Evolutionary conservation across 2,329 filamentous ascomycete genomes (phyloP), one percentile per base, ranked within the genome.

Genomic region (Claviceps purpurea): DNA sequence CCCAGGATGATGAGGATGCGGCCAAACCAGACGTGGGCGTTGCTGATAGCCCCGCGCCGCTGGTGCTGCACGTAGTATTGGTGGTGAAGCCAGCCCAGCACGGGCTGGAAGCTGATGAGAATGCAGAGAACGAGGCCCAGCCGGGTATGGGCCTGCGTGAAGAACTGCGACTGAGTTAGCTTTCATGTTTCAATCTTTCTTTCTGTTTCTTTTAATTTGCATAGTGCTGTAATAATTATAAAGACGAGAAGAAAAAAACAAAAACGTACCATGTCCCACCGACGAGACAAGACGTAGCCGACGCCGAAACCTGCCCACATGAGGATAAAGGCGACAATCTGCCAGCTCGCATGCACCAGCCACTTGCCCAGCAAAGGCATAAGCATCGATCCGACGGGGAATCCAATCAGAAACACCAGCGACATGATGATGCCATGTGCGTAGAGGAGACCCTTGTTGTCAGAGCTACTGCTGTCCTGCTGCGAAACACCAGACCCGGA

Each of bases 11-110:
- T 76, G 44, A 84, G 63, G 1, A 68, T 58, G 18, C 81, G 74
- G 13, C 82, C 82, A 59, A 74, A 81, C 78, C 79, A 84, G 57
- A 82, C 75, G 60, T 85, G 82, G 1, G 69, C 61, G 56, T 82
- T 65, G 56, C 77, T 80, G 55, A 82, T 61, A 42, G 68, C 16
- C 6, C 74, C 74, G 39, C 81, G 77, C 26, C 59, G 45, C 50
- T 71, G 65, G 51, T 73, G 62, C 60, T 70, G 71, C 52, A 71
- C 58, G 63, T 70, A 84, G 60, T 77, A 64, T 37, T 61, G 58
- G 62, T 85, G 81, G 60, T 85, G 81, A 40, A 78, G 52, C 52
- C 70, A 69, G 45, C 82, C 81, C 11, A 82, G 68, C 50, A 76
- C 59, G 6, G 79, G 79, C 63, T 85, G 81, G 51, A 84, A 57